Conservation (phyloP, 2,329 filamentous ascomycete species). For the Colletotrichum sp. region DNA sequence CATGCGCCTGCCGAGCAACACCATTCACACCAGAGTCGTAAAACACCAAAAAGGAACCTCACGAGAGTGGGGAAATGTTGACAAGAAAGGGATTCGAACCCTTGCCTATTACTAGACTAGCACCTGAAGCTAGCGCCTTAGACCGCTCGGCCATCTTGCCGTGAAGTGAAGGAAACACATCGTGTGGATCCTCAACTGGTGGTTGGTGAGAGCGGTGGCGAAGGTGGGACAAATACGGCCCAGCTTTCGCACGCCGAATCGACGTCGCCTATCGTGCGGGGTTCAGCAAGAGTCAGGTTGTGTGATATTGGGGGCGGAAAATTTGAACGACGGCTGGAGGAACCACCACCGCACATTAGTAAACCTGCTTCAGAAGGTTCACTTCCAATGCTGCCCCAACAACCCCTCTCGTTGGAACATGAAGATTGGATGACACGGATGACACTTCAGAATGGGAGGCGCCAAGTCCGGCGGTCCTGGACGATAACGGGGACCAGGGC, state of each 20-base stretch:
- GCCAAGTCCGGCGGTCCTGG: background rate
- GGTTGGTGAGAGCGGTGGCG: background rate
- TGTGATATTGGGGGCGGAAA: background rate
- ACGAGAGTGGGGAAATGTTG: background rate
- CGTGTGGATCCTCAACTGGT: background rate
- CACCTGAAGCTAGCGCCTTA: conserved; percentile 3
- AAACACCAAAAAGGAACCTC: too few relatives aligned
- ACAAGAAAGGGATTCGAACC: background rate
- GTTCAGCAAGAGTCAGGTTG: background rate
- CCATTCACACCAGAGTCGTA: too few relatives aligned
- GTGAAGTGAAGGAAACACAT: background rate
- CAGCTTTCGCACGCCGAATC: background rate
- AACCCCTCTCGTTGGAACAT: background rate
- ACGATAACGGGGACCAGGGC: background rate
- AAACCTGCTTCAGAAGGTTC: background rate
- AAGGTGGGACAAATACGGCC: background rate
- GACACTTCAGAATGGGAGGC: background rate
- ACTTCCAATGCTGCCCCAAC: background rate
- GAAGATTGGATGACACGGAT: background rate
- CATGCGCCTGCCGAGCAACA: too few relatives aligned
- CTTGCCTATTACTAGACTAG: background rate
- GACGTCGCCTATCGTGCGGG: background rate
- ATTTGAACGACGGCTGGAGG: background rate
- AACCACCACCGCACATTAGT: background rate
- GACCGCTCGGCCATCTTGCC: conserved; percentile 3